Evolutionary conservation across 768 basidiomycete species (phyloP).

Genomic region (Leccinellum albellum): DNA sequence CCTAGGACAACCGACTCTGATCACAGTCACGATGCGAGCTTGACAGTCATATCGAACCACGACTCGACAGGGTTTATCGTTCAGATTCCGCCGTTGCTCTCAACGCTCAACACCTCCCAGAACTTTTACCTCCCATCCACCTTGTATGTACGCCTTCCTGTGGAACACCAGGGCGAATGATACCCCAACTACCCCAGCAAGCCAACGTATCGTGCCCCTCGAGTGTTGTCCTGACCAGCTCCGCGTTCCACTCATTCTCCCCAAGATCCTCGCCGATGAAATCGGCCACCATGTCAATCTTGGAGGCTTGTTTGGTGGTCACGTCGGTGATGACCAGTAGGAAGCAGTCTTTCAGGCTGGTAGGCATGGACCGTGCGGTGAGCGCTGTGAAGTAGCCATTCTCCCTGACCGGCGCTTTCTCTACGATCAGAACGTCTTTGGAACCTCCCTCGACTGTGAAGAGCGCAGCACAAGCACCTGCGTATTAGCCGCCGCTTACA

Average conservation of each 20-base stretch:
- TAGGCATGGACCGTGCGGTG: constrained; percentile 58
- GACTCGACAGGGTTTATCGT: constrained; percentile 49
- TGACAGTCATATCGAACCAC: constrained; percentile 52
- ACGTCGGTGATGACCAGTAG: constrained; percentile 51
- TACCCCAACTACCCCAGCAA: constrained; percentile 45
- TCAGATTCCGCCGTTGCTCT: constrained; percentile 58
- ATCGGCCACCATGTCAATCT: constrained; percentile 54
- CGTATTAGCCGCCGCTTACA: constrained; percentile 64
- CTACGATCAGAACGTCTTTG: constrained; percentile 56
- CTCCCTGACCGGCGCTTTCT: constrained; percentile 65
- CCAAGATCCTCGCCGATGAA: constrained; percentile 59
- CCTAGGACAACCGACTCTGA: constrained; percentile 44
- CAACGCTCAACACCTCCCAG: constrained; percentile 63
- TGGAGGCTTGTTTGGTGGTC: constrained; percentile 36
- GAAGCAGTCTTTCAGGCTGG: constrained; percentile 61
- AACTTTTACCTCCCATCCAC: constrained; percentile 60
- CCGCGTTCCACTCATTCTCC: constrained; percentile 44
- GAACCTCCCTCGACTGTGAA: constrained; percentile 58
- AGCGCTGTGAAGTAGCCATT: constrained; percentile 74
- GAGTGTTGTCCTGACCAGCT: constrained; percentile 48
- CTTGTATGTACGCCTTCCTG: constrained; percentile 65
- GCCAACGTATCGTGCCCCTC: constrained; percentile 55
- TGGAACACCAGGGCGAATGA: constrained; percentile 60
- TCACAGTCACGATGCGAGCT: constrained; percentile 36
- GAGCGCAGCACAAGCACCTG: constrained; percentile 63